Evolutionary conservation across 2,329 filamentous ascomycete species (phyloP), one percentile per base, ranked within the genome.

Genomic region (Calonectria montana): DNA sequence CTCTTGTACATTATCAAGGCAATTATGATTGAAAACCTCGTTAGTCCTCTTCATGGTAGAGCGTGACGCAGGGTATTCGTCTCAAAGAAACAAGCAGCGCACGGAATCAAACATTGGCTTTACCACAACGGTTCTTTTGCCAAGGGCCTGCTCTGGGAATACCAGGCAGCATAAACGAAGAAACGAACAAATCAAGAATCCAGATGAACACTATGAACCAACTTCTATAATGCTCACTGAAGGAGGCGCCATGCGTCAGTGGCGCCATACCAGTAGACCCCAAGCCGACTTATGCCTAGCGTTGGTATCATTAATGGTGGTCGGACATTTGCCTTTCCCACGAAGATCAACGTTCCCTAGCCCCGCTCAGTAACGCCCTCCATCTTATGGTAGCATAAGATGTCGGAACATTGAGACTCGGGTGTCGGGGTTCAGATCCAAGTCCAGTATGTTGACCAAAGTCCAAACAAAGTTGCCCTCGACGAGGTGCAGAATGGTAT

Each of bases 291-390:
- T 21, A 83, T 74, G 3, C 86, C 86, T 18, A 83, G 73, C 55
- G 74, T 78, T 59, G 86, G 43, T 12, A 85, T 71, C 3, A 53
- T 9, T 0, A 67, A 64, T 13, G 71, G 43, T 5, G 81, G 74
- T 2, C 83, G 67, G 13, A 79, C 72, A 0, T 50, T 66, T 1
- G 69, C 75, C 70, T 85, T 86, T 12, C 85, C 85, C 2, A 85
- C 87, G 71, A 82, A 86, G 63, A 87, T 86, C 75, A 87, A 86
- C 1, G 83, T 81, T 73, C 81, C 18, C 80, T 79, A 1, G 74
- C 73, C 8, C 77, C 73, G 12, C 73, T 72, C 1, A 83, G 80
- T 4, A 86, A 79, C 15, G 65, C 67, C 62, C 81, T 80, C 80
- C 82, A 87, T 0, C 75, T 84, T 4, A 25, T 69, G 16, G 85